Percentiles rank a stretch among this genome's conserved stretches.
These are phyloP conservation scores for Laguncularia racemosa DNA, from an alignment of 345 rosid species.

Conservation along the genomic window DNA sequence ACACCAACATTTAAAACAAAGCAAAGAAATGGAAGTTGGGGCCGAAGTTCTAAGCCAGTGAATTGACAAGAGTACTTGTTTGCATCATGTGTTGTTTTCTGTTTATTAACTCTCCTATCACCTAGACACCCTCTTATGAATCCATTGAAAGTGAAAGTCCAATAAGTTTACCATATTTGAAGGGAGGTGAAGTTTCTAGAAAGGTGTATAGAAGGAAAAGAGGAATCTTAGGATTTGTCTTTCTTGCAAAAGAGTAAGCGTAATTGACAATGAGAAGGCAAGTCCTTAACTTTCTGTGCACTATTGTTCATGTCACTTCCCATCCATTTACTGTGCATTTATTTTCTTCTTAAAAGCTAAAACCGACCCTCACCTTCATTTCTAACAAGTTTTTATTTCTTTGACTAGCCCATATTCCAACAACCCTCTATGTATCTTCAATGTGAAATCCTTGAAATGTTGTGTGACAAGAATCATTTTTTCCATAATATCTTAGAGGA, in stretches of 20 bases:
- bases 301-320: constrained; percentile 23
- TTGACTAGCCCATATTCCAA: too few relatives aligned
- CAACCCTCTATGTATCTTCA: too few relatives aligned
- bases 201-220: constrained; percentile 55
- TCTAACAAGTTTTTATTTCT: not conserved
- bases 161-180: constrained; percentile 31
- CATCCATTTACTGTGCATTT: constrained; percentile 2
- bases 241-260: constrained; percentile 27
- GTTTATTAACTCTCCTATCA: constrained; percentile 23
- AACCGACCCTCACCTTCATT: constrained; percentile 2
- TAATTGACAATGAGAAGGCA: constrained; percentile 28
- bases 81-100: constrained; percentile 80
- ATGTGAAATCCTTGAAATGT: too few relatives aligned
- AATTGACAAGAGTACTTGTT: constrained; percentile 31
- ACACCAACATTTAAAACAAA: too few relatives aligned
- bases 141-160: constrained; percentile 53
- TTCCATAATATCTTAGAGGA: too few relatives aligned
- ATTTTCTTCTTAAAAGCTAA: constrained; percentile 4
- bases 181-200: constrained; percentile 57
- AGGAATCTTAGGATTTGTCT: constrained; percentile 79
- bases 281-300: constrained; percentile 42
- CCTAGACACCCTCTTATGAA: constrained; percentile 10
- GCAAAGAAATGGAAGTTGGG: constrained; percentile 4
- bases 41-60: constrained; percentile 28
- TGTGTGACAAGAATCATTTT: too few relatives aligned